Conservation (phyloP, 441 rosid genomes). For the Brassica balearica region DNA sequence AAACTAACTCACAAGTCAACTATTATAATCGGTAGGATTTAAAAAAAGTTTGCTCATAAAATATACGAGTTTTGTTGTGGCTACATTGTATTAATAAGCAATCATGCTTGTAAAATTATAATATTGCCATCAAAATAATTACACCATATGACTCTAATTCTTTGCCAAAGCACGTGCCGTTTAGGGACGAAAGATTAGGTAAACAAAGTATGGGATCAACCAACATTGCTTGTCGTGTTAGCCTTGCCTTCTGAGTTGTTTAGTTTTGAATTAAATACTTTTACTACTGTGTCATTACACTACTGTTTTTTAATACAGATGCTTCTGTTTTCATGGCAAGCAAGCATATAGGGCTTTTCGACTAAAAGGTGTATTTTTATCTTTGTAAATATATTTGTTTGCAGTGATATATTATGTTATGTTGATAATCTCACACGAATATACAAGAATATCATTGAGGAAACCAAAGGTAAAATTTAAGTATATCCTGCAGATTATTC, state of each 20-base stretch:
- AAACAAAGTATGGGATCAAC: constrained; percentile 34
- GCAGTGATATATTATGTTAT: not conserved
- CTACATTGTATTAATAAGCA: constrained; percentile 28
- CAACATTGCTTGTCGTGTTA: constrained; percentile 48
- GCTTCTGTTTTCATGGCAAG: not conserved
- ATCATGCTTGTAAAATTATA: constrained; percentile 20
- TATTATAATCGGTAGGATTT: not conserved
- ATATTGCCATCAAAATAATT: constrained; percentile 4
- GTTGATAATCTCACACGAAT: not conserved
- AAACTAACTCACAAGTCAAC: constrained; percentile 2
- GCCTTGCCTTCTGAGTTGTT: constrained; percentile 35
- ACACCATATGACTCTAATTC: constrained; percentile 29
- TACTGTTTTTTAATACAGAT: not conserved
- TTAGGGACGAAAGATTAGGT: constrained; percentile 16
- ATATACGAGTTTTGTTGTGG: constrained; percentile 3
- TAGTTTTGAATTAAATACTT: constrained; percentile 5
- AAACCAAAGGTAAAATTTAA: not conserved
- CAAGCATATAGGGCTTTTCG: not conserved
- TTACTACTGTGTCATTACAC: constrained; percentile 11
- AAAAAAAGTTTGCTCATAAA: not conserved
- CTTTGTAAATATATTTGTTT: not conserved
- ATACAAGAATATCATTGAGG: not conserved
- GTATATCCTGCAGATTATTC: not conserved
- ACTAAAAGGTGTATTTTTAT: not conserved
- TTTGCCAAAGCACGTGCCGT: constrained; percentile 30